Evolutionary conservation across 192 early-diverging fungal genomes (phyloP), one percentile per base, ranked within the genome.

Genomic region (Coemansia sp.): DNA sequence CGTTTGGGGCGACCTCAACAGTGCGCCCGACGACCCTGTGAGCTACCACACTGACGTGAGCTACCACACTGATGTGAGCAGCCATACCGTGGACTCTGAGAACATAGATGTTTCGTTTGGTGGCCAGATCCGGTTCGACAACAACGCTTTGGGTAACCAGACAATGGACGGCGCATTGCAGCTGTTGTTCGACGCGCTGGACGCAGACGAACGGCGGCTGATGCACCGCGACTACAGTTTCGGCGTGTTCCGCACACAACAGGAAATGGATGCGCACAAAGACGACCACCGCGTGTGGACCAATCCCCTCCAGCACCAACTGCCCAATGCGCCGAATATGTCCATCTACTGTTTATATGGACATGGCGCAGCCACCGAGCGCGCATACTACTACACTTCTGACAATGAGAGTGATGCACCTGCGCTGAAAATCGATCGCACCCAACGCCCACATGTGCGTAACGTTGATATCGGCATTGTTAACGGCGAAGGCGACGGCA

Each of bases 271-370:
- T 8, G 66, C 66, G 0, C 76, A 87, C 42, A 76, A 75, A 22
- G 72, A 84, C 25, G 84, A 89, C 60, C 82, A 86, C 15, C 82
- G 83, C 0, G 85, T 76, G 31, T 95, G 93, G 94, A 69, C 86
- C 17, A 95, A 94, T 63, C 90, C 92, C 25, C 67, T 95, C 15
- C 83, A 93, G 53, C 88, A 88, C 23, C 81, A 83, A 14, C 68
- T 91, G 31, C 91, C 88, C 8, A 61, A 83, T 46, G 91, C 90
- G 10, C 90, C 87, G 15, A 78, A 75, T 37, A 89, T 89, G 85
- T 90, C 87, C 44, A 87, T 96, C 22, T 90, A 88, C 71, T 93
- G 90, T 55, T 64, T 95, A 6, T 95, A 95, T 69, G 94, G 93
- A 0, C 83, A 87, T 5, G 92, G 93, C 3, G 78, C 87, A 19